These are phyloP conservation scores for Staphylotrichum longicolle DNA, from an alignment of 495 filamentous ascomycete genomes.

Conservation along the genomic window DNA sequence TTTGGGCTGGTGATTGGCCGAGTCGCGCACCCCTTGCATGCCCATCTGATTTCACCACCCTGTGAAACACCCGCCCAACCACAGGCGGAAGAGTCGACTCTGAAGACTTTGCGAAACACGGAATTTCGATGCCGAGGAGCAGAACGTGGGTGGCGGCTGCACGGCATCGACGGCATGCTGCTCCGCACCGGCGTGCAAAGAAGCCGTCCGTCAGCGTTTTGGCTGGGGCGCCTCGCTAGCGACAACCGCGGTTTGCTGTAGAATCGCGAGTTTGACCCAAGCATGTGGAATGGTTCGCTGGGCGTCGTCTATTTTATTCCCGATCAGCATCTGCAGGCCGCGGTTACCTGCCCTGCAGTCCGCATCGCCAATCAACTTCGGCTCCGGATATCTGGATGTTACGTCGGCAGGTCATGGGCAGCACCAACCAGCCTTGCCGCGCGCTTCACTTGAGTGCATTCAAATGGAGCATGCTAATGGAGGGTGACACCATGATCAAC, in stretches of 20 bases:
- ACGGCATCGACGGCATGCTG: conserved; percentile 5
- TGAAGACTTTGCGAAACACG: conserved; percentile 9
- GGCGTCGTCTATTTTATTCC: too few species aligned
- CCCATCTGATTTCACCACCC: not conserved
- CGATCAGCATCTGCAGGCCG: too few species aligned
- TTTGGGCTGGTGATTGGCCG: not conserved
- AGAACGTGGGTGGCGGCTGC: conserved; percentile 11
- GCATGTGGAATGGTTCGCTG: not conserved
- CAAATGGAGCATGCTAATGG: not conserved
- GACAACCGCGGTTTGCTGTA: too few species aligned
- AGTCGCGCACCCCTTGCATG: not conserved
- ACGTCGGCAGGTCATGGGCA: not conserved
- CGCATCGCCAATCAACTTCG: not conserved
- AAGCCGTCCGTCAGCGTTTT: not conserved
- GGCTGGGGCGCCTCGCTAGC: not conserved
- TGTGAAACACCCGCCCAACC: conserved; percentile 17
- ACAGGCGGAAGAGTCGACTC: not conserved
- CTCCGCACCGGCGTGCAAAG: not conserved
- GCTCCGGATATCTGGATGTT: not conserved
- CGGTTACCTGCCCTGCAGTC: too few species aligned
- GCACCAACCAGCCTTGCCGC: conserved; percentile 9
- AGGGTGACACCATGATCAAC: not conserved
- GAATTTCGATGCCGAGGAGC: conserved; percentile 10
- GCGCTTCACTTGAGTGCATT: conserved; percentile 5
- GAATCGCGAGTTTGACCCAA: not conserved